phyloP scores from a whole-genome alignment of 495 filamentous ascomycete species.

The Penicillium pancosmium region DNA sequence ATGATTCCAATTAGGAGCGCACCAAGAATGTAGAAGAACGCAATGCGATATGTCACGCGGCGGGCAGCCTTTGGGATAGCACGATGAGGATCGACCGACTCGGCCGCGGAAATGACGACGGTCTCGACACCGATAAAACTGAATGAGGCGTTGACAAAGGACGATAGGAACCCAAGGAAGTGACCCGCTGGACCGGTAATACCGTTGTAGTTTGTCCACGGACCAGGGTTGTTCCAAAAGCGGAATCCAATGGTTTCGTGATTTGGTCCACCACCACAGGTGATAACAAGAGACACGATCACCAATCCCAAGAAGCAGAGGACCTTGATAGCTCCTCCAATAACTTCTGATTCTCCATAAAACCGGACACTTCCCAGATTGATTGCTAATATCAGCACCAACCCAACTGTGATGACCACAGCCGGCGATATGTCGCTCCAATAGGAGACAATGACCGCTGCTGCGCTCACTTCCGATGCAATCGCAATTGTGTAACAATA shows the following conservation, averaged over 20 bases:
- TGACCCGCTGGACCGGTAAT: conserved; percentile 40
- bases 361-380: conserved; percentile 71
- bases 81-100: conserved; percentile 76
- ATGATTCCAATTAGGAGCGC: conserved; percentile 59
- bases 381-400: conserved; percentile 63
- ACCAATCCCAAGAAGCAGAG: conserved; percentile 72
- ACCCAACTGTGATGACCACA: conserved; percentile 71
- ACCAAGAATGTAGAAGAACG: conserved; percentile 74
- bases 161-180: conserved; percentile 49
- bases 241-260: conserved; percentile 68
- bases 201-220: conserved; percentile 41
- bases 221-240: conserved; percentile 61
- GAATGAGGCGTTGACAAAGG: conserved; percentile 51
- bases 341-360: conserved; percentile 77
- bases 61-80: conserved; percentile 80
- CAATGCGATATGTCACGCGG: conserved; percentile 82
- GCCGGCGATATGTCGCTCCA: conserved; percentile 59
- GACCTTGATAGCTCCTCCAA: conserved; percentile 73
- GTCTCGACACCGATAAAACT: conserved; percentile 66
- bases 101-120: conserved; percentile 78
- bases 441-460: conserved; percentile 72
- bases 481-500: conserved; percentile 62
- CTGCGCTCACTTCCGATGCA: conserved; percentile 70
- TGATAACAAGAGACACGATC: conserved; percentile 68
- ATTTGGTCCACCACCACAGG: conserved; percentile 64